Evolutionary conservation across 1,284 basidiomycete genomes (phyloP).

Genomic region (Caloboletus firmus): DNA sequence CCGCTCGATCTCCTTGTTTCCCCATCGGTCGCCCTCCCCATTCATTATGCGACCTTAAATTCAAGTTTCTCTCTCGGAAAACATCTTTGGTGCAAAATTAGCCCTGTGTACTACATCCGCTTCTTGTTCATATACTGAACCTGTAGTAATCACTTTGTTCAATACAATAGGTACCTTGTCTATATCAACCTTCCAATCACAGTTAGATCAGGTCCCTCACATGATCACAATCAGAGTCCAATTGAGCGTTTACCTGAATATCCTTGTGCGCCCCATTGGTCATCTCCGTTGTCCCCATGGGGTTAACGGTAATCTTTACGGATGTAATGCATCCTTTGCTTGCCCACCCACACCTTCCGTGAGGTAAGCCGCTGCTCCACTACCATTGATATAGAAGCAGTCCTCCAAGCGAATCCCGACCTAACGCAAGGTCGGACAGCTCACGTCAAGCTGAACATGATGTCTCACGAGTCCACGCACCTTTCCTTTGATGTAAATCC

Average conservation of each 20-base stretch:
- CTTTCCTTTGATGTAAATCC: constrained; percentile 76
- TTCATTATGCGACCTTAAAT: constrained; percentile 11
- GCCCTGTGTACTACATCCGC: constrained; percentile 27
- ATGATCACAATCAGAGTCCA: background rate
- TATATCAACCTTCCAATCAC: constrained; percentile 6
- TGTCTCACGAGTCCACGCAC: constrained; percentile 37
- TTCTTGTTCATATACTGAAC: constrained; percentile 33
- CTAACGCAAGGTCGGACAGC: constrained; percentile 34
- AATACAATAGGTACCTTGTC: constrained; percentile 15
- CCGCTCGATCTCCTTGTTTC: constrained; percentile 15
- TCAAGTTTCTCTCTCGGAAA: constrained; percentile 11
- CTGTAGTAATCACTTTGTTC: constrained; percentile 32
- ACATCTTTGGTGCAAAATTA: constrained; percentile 18
- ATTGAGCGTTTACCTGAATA: background rate
- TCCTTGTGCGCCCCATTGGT: background rate
- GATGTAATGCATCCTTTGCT: constrained; percentile 51
- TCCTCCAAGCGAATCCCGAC: constrained; percentile 81
- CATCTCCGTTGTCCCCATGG: constrained; percentile 22
- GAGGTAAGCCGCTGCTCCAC: constrained; percentile 55
- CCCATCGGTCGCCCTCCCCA: constrained; percentile 1
- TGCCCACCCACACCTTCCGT: constrained; percentile 64
- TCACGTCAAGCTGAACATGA: background rate
- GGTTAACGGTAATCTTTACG: constrained; percentile 33
- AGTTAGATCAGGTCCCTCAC: constrained; percentile 1
- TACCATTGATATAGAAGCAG: constrained; percentile 68